A percentile compares a stretch with the other conserved stretches of the same genome.
These are phyloP conservation scores for Plasmodium cynomolgi DNA, from an alignment of 169 alveolate species.

Conservation along the genomic window DNA sequence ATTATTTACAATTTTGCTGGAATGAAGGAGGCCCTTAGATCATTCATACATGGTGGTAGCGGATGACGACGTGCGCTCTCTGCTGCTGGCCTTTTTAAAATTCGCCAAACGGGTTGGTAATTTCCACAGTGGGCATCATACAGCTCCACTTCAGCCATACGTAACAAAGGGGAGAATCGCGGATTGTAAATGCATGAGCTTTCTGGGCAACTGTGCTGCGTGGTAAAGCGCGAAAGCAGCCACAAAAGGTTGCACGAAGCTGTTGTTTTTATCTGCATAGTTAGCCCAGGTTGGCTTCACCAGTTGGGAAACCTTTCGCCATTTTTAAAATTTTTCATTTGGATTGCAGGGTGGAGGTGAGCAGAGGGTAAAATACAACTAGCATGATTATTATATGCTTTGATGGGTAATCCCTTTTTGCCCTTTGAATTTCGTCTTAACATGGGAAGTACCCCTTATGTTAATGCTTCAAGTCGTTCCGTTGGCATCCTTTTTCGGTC, in stretches of 20 bases:
- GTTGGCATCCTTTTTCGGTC: background rate
- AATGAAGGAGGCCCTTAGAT: background rate
- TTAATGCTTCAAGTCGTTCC: background rate
- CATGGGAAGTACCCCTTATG: background rate
- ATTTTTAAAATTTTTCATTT: background rate
- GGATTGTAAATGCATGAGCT: background rate
- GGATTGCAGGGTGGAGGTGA: background rate
- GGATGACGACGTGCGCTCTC: background rate
- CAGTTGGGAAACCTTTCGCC: background rate
- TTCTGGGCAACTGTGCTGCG: background rate
- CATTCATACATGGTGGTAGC: background rate
- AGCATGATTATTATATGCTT: background rate
- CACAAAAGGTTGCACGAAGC: background rate
- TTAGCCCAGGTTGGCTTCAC: background rate
- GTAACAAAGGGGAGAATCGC: background rate
- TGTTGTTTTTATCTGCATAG: background rate
- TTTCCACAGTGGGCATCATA: background rate
- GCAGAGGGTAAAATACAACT: background rate
- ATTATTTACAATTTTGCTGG: background rate
- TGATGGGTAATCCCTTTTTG: background rate
- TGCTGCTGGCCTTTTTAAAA: background rate
- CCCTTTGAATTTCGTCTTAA: background rate
- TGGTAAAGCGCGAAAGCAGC: background rate
- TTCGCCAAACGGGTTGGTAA: background rate
- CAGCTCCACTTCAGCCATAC: background rate